Percentiles rank a stretch among this genome's conserved stretches.
Conservation (phyloP, 1,284 basidiomycete species). For the Apiotrichum siamense region DNA sequence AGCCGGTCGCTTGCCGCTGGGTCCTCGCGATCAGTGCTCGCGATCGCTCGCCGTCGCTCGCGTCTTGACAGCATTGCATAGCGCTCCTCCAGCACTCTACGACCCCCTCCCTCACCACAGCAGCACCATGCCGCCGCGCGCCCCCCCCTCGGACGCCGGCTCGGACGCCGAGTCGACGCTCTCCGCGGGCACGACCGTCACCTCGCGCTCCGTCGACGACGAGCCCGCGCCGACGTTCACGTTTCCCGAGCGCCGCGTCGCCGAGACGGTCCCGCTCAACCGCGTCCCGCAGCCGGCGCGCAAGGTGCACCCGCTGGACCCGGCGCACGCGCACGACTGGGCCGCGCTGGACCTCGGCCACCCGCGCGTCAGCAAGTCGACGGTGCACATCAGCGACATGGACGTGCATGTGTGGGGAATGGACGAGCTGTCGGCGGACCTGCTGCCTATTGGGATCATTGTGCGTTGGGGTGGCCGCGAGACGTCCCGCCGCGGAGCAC, state of each 20-base stretch:
- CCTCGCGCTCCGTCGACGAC: neutral
- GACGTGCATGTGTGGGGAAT: constrained; percentile 1
- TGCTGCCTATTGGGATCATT: neutral
- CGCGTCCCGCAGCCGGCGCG: neutral
- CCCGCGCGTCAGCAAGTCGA: neutral
- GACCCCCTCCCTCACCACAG: too few relatives aligned
- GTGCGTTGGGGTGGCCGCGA: too few relatives aligned
- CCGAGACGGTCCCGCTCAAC: neutral
- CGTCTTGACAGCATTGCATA: too few relatives aligned
- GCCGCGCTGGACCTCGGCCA: neutral
- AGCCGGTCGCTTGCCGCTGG: too few relatives aligned
- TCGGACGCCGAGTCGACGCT: neutral
- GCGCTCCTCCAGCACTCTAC: too few relatives aligned
- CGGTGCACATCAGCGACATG: neutral
- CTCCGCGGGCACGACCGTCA: neutral
- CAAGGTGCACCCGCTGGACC: neutral
- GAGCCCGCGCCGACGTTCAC: neutral
- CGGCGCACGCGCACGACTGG: constrained; percentile 1
- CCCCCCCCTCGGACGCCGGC: neutral
- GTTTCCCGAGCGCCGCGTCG: neutral
- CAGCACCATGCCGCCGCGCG: neutral
- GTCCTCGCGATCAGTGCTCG: too few relatives aligned
- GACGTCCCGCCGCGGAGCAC: too few relatives aligned
- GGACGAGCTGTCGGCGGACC: neutral
- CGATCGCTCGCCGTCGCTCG: too few relatives aligned